Evolutionary conservation across 2,329 filamentous ascomycete species (phyloP).

Genomic region (Xylaria digitata): DNA sequence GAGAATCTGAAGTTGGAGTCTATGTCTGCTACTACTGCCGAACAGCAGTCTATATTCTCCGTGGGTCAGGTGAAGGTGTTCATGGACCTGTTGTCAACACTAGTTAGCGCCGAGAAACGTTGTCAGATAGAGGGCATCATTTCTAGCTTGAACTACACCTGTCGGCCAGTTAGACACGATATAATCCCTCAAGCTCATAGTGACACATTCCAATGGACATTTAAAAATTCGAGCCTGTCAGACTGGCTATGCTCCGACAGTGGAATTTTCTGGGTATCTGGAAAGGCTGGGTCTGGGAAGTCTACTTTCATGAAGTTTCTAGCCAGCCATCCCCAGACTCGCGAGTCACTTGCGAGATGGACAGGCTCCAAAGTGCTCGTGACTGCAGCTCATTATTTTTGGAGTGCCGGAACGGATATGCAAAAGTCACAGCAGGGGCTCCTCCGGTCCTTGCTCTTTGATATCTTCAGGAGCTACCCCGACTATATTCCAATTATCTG

Average conservation of each 20-base stretch:
- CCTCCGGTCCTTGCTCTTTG: background rate
- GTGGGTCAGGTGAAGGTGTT: background rate
- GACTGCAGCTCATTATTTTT: conserved; percentile 19
- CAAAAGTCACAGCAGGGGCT: conserved; percentile 20
- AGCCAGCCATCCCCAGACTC: conserved; percentile 2
- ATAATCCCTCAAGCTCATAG: conserved; percentile 7
- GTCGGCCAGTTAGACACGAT: conserved; percentile 1
- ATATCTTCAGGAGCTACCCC: background rate
- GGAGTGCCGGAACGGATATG: conserved; percentile 12
- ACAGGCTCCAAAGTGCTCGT: background rate
- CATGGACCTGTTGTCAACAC: background rate
- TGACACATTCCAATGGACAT: conserved; percentile 19
- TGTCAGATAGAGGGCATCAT: background rate
- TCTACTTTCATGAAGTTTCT: conserved; percentile 29
- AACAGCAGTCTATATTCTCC: background rate
- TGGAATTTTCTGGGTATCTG: conserved; percentile 23
- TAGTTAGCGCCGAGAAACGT: background rate
- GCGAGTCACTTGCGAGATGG: background rate
- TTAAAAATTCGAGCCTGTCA: background rate
- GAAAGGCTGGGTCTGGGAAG: conserved; percentile 24
- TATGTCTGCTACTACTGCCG: background rate
- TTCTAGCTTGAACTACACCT: conserved; percentile 13
- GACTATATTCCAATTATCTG: background rate
- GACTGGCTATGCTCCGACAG: conserved; percentile 2
- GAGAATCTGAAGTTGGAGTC: background rate